phyloP scores from a whole-genome alignment of 371 early-diverging fungal genomes.

The Mucor mucedo region DNA sequence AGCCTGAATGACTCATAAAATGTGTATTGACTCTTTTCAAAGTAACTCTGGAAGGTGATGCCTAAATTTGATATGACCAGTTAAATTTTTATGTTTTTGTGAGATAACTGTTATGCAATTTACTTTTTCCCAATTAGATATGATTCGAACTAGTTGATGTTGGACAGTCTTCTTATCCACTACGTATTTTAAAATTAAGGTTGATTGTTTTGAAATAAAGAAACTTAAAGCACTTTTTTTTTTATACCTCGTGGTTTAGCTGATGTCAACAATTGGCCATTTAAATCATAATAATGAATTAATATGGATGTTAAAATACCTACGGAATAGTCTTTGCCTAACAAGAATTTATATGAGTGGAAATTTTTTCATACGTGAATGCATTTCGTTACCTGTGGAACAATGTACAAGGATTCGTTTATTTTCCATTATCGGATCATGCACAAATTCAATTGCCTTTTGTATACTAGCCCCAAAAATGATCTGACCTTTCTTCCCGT shows the following conservation, averaged over 20 bases:
- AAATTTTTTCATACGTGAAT: neutral
- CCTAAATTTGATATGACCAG: constrained; percentile 18
- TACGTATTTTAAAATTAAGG: neutral
- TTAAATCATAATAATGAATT: constrained; percentile 56
- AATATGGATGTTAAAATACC: constrained; percentile 77
- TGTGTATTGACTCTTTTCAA: constrained; percentile 68
- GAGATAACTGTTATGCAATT: neutral
- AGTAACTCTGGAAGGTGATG: constrained; percentile 62
- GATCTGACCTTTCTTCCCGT: constrained; percentile 75
- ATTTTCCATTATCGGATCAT: constrained; percentile 31
- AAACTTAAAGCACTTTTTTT: neutral
- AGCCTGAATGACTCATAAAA: constrained; percentile 55
- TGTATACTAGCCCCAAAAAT: constrained; percentile 61
- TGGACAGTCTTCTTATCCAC: constrained; percentile 70
- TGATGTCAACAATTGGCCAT: constrained; percentile 29
- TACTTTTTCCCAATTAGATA: constrained; percentile 65
- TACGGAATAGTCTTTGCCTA: constrained; percentile 74
- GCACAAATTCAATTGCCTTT: constrained; percentile 56
- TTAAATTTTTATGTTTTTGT: neutral
- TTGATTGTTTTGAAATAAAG: neutral
- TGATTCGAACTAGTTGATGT: constrained; percentile 70
- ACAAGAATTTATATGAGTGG: constrained; percentile 21
- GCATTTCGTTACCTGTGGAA: constrained; percentile 33
- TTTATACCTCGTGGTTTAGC: constrained; percentile 25
- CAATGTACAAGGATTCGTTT: constrained; percentile 62